Evolutionary conservation across 345 rosid species (phyloP).

Genomic region (Euclidium syriacum): DNA sequence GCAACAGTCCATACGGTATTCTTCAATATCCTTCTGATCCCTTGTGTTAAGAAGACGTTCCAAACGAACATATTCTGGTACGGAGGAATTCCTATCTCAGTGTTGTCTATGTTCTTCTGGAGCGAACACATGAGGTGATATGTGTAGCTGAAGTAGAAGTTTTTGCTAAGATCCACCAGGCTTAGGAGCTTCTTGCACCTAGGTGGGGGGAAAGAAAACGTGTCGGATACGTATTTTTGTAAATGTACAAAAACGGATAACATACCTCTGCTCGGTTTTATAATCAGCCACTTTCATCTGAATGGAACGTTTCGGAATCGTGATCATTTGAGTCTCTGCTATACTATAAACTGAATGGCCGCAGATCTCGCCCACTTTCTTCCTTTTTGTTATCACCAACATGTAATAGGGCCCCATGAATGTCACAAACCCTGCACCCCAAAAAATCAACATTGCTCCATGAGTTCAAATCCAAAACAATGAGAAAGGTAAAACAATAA

Average conservation of each 20-base stretch:
- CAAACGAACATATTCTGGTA: conserved; percentile 81
- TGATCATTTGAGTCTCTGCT: conserved; percentile 56
- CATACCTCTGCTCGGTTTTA: conserved; percentile 76
- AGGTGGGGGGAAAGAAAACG: no score
- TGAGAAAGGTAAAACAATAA: not conserved
- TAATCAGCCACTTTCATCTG: conserved; percentile 56
- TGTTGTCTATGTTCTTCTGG: conserved; percentile 57
- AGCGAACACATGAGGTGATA: conserved; percentile 73
- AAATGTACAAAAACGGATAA: no score
- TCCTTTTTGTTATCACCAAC: conserved; percentile 72
- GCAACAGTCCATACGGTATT: conserved; percentile 86
- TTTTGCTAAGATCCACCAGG: conserved; percentile 82
- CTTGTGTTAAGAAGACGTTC: conserved; percentile 78
- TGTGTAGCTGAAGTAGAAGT: conserved; percentile 97
- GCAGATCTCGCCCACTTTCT: conserved; percentile 72
- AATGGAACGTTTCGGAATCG: conserved; percentile 51
- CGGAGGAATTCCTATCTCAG: conserved; percentile 34
- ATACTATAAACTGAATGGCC: conserved; percentile 70
- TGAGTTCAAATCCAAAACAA: not conserved
- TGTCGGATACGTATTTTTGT: no score
- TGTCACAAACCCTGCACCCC: conserved; percentile 70
- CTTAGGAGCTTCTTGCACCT: conserved; percentile 85
- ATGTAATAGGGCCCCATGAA: conserved; percentile 90
- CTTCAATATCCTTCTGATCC: conserved; percentile 51
- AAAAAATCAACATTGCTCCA: not conserved